Evolutionary conservation across 2,329 filamentous ascomycete species (phyloP), one percentile per base, ranked within the genome.

Genomic region (Berkeleyomyces basicola): DNA sequence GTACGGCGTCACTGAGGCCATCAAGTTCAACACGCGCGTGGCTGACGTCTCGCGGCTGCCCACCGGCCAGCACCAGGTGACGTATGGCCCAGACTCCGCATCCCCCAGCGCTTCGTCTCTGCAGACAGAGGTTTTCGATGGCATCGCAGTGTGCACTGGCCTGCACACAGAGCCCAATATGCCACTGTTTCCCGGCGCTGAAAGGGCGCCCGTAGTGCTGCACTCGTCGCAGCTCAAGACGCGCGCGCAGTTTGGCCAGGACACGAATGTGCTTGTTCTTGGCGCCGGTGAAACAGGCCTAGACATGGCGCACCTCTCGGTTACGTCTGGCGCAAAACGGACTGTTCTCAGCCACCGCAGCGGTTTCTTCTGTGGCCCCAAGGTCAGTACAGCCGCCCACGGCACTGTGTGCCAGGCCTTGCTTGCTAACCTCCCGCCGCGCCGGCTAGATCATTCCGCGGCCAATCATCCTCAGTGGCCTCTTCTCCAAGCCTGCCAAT

Each of bases 241-340:
- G 6, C 71, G 73, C n/a, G 66, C 67, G 3, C 74, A 78, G 63
- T 75, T 79, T 61, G 75, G 74, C 7, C 57, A 68, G 6, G 67
- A 67, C 7, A 74, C 71, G 2, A 72, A 73, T 47, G 74, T 78
- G 0, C 68, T 77, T 43, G 69, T 78, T 49, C 66, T 78, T 31
- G 77, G 76, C 0, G 73, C 70, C 4, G 76, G 77, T 1, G 77
- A 79, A 65, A 78, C 76, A 0, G 75, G 70, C 3, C 75, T 77
- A 70, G 76, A 79, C 55, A 67, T 78, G 36, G 71, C 73, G 0
- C 71, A 77, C 49, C 71, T 78, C 16, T 76, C 76, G 0, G 70
- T 78, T 2, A 78, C 74, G 1, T 72, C 75, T 0, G 68, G 70
- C 0, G 74, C 75, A 0, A 72, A 71, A 5, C 72, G 72, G 4